Percentiles rank a stretch among this genome's conserved stretches.
Evolutionary conservation across 2,329 filamentous ascomycete genomes (phyloP).

Genomic region (Coniochaeta prunicola): DNA sequence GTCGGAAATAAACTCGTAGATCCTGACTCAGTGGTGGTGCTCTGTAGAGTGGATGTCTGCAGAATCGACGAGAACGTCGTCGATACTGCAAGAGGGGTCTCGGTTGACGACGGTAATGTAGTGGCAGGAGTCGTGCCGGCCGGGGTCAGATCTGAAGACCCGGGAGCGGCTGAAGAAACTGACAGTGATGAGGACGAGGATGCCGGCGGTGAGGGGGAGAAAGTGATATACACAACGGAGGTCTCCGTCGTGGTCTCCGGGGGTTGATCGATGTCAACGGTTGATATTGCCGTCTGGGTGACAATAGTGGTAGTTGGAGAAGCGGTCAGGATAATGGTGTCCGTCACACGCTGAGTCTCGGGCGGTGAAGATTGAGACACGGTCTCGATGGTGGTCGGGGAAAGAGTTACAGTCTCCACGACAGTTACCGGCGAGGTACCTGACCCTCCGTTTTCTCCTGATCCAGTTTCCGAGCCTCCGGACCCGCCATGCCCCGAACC

Average conservation of each 20-base stretch:
- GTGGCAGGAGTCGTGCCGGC: slow-evolving; percentile 5
- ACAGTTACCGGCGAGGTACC: slow-evolving; percentile 10
- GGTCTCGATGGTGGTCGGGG: slow-evolving; percentile 20
- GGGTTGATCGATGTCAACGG: slow-evolving; percentile 18
- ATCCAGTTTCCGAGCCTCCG: slow-evolving; percentile 6
- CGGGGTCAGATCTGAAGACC: neutral
- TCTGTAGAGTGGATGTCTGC: neutral
- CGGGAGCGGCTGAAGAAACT: neutral
- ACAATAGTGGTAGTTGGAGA: neutral
- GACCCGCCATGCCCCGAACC: slow-evolving; percentile 11
- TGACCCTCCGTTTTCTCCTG: slow-evolving; percentile 9
- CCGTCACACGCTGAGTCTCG: slow-evolving; percentile 13
- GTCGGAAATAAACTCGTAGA: neutral
- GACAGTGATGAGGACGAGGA: neutral
- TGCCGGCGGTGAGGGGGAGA: slow-evolving; percentile 1
- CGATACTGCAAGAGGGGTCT: slow-evolving; percentile 4
- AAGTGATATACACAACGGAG: slow-evolving; percentile 7
- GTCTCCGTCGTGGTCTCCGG: slow-evolving; percentile 7
- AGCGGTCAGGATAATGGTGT: slow-evolving; percentile 19
- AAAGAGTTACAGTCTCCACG: slow-evolving; percentile 15
- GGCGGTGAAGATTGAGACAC: slow-evolving; percentile 17
- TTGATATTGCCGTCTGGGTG: slow-evolving; percentile 17
- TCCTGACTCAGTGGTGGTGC: neutral
- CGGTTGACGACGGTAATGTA: slow-evolving; percentile 6
- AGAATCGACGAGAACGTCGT: slow-evolving; percentile 1